A percentile compares a stretch with the other conserved stretches of the same genome.
These are phyloP conservation scores for Candida sithepensis DNA, from an alignment of 805 yeast species.

Conservation along the genomic window DNA sequence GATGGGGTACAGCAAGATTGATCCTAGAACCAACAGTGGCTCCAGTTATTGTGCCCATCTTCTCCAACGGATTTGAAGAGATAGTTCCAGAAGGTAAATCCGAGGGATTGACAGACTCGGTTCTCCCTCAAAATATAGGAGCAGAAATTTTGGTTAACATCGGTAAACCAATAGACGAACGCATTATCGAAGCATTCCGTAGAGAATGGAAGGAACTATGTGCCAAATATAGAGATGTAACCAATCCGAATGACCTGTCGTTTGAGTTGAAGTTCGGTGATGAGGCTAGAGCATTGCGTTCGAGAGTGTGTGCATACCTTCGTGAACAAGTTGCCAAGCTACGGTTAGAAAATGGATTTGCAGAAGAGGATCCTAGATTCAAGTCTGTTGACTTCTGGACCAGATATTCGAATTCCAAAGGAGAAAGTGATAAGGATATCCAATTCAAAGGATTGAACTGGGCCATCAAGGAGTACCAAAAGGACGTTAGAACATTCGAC, in stretches of 20 bases:
- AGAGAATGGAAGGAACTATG: conserved; percentile 66
- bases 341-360: conserved; percentile 39
- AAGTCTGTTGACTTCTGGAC: conserved; percentile 74
- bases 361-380: conserved; percentile 67
- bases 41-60: conserved; percentile 87
- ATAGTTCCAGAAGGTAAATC: conserved; percentile 76
- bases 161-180: conserved; percentile 68
- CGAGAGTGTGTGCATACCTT: conserved; percentile 63
- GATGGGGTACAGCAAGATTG: conserved; percentile 90
- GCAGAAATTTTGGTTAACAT: conserved; percentile 64
- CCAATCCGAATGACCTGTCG: conserved; percentile 55
- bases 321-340: conserved; percentile 56
- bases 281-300: conserved; percentile 64
- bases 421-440: conserved; percentile 63
- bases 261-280: conserved; percentile 59
- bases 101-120: conserved; percentile 50
- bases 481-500: conserved; percentile 30
- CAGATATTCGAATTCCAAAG: conserved; percentile 58
- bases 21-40: conserved; percentile 77
- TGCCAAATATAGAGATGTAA: conserved; percentile 46
- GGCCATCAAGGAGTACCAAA: conserved; percentile 74
- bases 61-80: conserved; percentile 80
- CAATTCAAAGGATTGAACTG: conserved; percentile 76
- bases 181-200: conserved; percentile 56
- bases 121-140: conserved; percentile 62